Percentiles rank a stretch among this genome's conserved stretches.
Evolutionary conservation across 306 rosid species (phyloP).

Genomic region (Lathyrus oleraceus): DNA sequence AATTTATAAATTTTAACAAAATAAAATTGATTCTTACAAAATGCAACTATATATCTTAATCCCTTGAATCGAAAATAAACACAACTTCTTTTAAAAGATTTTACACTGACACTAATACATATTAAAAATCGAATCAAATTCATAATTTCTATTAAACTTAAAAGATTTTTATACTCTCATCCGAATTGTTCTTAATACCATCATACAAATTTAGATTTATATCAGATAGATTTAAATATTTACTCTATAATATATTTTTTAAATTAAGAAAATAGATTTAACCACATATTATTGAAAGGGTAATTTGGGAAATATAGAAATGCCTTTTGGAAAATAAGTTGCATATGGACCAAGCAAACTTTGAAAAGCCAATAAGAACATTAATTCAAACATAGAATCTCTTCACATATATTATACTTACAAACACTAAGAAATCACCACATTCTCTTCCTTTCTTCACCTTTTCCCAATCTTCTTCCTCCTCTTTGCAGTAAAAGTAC

Average conservation of each 20-base stretch:
- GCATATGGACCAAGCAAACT: conserved; percentile 50
- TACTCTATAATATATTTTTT: neutral
- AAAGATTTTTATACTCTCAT: no score
- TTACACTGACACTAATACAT: no score
- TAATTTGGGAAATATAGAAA: conserved; percentile 37
- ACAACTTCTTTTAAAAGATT: no score
- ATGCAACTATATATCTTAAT: no score
- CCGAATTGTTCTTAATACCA: no score
- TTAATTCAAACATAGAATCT: conserved; percentile 40
- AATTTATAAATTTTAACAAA: no score
- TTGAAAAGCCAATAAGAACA: conserved; percentile 36
- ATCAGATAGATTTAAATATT: no score
- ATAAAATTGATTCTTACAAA: no score
- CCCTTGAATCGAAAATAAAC: no score
- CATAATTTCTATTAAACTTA: no score
- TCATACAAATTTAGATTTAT: no score
- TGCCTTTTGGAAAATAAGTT: conserved; percentile 18
- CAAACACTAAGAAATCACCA: conserved; percentile 20
- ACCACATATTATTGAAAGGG: conserved; percentile 30
- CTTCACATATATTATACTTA: conserved; percentile 31
- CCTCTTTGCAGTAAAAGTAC: conserved; percentile 6
- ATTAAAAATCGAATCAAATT: no score
- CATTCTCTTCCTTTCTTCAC: conserved; percentile 27
- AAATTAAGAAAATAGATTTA: neutral
- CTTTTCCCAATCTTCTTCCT: neutral